These are phyloP conservation scores for Amauroascus niger DNA, from an alignment of 2,329 filamentous ascomycete species.

Conservation along the genomic window DNA sequence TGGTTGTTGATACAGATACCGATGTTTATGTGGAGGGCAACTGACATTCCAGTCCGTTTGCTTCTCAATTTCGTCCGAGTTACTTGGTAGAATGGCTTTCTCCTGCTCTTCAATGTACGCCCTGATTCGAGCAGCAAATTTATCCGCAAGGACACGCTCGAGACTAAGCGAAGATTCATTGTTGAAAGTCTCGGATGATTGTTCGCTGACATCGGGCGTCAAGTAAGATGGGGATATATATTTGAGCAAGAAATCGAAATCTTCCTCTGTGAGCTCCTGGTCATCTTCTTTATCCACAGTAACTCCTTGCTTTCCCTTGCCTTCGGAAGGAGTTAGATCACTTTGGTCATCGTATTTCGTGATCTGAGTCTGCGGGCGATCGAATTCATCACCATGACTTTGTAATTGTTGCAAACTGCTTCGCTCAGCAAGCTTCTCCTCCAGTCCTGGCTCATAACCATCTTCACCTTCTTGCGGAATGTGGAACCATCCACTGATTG, in stretches of 20 bases:
- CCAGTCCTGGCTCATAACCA: constrained; percentile 76
- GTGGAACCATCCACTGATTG: constrained; percentile 97
- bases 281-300: constrained; percentile 33
- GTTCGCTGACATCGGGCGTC: constrained; percentile 79
- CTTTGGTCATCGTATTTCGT: constrained; percentile 33
- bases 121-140: constrained; percentile 63
- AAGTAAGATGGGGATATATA: constrained; percentile 87
- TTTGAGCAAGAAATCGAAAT: constrained; percentile 80
- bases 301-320: constrained; percentile 28
- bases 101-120: constrained; percentile 61
- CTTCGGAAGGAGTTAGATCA: constrained; percentile 18
- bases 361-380: constrained; percentile 60
- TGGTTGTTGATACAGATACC: constrained; percentile 69
- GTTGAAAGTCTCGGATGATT: constrained; percentile 67
- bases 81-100: constrained; percentile 32
- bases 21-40: constrained; percentile 86
- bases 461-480: constrained; percentile 93
- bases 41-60: constrained; percentile 62
- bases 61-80: constrained; percentile 49
- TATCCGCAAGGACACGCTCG: constrained; percentile 64
- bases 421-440: constrained; percentile 78
- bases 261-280: constrained; percentile 58
- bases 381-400: constrained; percentile 81
- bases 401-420: constrained; percentile 89
- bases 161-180: constrained; percentile 78